Evolutionary conservation across 2,329 filamentous ascomycete genomes (phyloP), one percentile per base, ranked within the genome.

Genomic region (Microcyclospora tardicrescens): DNA sequence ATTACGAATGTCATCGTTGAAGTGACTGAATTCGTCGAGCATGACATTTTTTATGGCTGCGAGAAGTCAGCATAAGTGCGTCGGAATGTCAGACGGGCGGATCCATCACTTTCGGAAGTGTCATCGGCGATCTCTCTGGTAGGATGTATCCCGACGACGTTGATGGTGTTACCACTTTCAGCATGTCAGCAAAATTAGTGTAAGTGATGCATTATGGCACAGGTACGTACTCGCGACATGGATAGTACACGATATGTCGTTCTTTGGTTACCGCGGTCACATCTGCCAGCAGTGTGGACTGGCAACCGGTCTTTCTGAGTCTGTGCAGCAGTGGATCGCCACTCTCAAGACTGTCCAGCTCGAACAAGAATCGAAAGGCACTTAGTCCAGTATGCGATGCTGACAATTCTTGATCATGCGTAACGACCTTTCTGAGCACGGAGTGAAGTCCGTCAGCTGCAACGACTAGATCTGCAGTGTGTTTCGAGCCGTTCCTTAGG

Each of bases 351-450:
- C 58, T 60, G 10, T 72, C 64, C 1, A 63, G 61, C 0, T 64
- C 58, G 0, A 77, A 61, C 5, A 75, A 51, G 53, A 75, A 77
- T 8, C 73, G 63, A 50, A 75, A 77, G 1, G 72, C 72, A 33
- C 66, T 71, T 50, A 74, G 73, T 2, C 72, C 73, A 14, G 49
- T 53, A 24, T 24, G 19, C 19, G 19, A 24, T 2, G 56, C 52
- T 35, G 44, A 45, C 37, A 41, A 36, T 16, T 53, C 41, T 2
- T 42, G 43, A 12, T 50, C 42, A 2, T 47, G 44, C 13, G 57
- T 49, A 28, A 33, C 35, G 12, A 43, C 40, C n/a, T 45, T 45
- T 15, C 35, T 27, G 8, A 16, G 2, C 11, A 53, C 39, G 13
- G 39, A 31, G 12, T 40, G 42, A 10, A 49, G 12, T 6, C 57